phyloP scores from a whole-genome alignment of 305 asterid genomes.

The Plantago coronopus region DNA sequence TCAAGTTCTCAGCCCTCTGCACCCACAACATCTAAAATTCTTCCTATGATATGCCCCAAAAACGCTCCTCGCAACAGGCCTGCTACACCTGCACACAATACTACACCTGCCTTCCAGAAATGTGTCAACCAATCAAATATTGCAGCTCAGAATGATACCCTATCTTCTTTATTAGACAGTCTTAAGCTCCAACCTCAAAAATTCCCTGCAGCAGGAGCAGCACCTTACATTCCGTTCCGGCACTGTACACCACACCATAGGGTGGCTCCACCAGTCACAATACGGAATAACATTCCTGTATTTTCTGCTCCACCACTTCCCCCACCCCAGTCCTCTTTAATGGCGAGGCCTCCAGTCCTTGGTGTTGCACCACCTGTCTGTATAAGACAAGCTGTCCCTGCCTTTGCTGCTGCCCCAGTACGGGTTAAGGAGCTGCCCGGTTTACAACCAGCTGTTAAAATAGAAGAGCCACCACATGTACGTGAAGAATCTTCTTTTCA shows the following conservation, averaged over 20 bases:
- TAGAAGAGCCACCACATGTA: conserved; percentile 40
- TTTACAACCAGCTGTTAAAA: conserved; percentile 36
- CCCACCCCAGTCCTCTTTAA: conserved; percentile 45
- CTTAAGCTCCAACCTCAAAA: conserved; percentile 35
- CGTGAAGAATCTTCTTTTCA: conserved; percentile 22
- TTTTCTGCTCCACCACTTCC: conserved; percentile 82
- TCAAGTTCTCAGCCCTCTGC: conserved; percentile 29
- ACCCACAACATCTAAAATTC: conserved; percentile 40
- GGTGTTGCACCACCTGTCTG: conserved; percentile 62
- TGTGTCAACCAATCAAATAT: conserved; percentile 24
- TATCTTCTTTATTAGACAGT: conserved; percentile 25
- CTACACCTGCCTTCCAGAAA: too few relatives aligned
- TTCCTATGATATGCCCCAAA: conserved; percentile 45
- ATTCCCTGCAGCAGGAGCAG: conserved; percentile 81
- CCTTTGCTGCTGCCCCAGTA: conserved; percentile 47
- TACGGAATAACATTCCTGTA: conserved; percentile 68
- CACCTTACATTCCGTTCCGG: conserved; percentile 78
- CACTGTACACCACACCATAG: conserved; percentile 58
- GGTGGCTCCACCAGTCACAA: conserved; percentile 77
- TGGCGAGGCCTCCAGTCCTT: conserved; percentile 47
- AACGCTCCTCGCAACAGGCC: conserved; percentile 32
- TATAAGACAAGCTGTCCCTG: conserved; percentile 62
- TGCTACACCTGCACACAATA: conserved; percentile 18
- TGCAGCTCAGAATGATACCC: conserved; percentile 27
- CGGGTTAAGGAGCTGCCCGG: conserved; percentile 40